phyloP scores from a whole-genome alignment of 805 yeast genomes.

The Cyberlindnera subsufficiens region DNA sequence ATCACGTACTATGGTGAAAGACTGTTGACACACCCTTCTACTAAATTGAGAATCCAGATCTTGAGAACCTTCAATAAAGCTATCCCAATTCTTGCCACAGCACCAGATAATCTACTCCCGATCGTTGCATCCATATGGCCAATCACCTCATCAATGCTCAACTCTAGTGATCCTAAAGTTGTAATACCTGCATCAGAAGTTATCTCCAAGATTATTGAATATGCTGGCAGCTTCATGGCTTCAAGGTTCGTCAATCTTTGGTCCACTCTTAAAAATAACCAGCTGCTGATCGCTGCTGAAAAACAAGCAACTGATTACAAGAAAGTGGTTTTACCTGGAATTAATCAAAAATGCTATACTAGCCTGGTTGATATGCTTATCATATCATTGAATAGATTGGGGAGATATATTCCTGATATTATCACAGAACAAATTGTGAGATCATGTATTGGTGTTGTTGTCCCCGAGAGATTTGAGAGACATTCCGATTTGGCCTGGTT shows the following conservation, averaged over 20 bases:
- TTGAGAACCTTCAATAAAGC: conserved; percentile 40
- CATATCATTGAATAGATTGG: conserved; percentile 13
- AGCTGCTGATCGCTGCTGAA: conserved; percentile 9
- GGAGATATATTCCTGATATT: conserved; percentile 19
- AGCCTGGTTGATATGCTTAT: conserved; percentile 17
- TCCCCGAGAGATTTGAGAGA: conserved; percentile 13
- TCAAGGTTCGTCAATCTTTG: conserved; percentile 43
- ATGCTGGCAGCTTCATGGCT: conserved; percentile 41
- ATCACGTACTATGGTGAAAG: conserved; percentile 68
- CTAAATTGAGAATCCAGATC: conserved; percentile 48
- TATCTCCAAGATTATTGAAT: conserved; percentile 24
- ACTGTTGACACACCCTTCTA: conserved; percentile 60
- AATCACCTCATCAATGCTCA: conserved; percentile 23
- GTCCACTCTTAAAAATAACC: conserved; percentile 20
- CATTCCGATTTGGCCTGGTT: conserved; percentile 23
- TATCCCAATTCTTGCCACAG: conserved; percentile 50
- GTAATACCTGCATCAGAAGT: conserved; percentile 25
- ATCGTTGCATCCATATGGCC: conserved; percentile 51
- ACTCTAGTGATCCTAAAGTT: conserved; percentile 22
- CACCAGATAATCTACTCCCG: conserved; percentile 40
- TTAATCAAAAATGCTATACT: conserved; percentile 16
- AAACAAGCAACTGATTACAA: conserved; percentile 4
- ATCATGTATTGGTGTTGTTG: conserved; percentile 16
- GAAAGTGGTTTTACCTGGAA: conserved; percentile 19
- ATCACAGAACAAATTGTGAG: conserved; percentile 16